Evolutionary conservation across 495 filamentous ascomycete species (phyloP).

Genomic region (Tuber melanosporum): DNA sequence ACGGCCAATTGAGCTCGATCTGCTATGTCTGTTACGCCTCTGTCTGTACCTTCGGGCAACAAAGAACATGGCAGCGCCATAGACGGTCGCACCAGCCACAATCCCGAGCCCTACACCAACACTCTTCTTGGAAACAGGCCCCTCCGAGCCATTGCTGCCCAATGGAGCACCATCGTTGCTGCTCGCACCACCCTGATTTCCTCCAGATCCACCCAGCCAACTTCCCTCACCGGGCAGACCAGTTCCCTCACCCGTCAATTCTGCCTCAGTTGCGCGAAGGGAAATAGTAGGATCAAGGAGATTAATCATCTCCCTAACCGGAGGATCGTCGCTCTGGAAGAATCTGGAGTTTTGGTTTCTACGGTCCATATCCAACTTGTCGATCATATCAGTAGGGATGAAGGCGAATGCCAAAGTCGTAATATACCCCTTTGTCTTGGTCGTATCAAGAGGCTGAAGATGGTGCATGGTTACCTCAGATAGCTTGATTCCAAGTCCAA

Average conservation of each 20-base stretch:
- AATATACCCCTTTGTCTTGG: slow-evolving; percentile 61
- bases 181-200: slow-evolving; percentile 43
- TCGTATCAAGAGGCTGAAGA: slow-evolving; percentile 73
- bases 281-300: slow-evolving; percentile 83
- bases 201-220: slow-evolving; percentile 25
- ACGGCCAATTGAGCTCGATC: slow-evolving; percentile 61
- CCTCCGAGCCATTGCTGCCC: slow-evolving; percentile 39
- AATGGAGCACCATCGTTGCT: slow-evolving; percentile 40
- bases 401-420: slow-evolving; percentile 73
- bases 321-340: slow-evolving; percentile 59
- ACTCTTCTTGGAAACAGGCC: slow-evolving; percentile 63
- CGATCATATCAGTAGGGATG: slow-evolving; percentile 61
- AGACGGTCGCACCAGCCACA: slow-evolving; percentile 74
- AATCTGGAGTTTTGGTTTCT: slow-evolving; percentile 60
- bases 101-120: slow-evolving; percentile 75
- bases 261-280: slow-evolving; percentile 54
- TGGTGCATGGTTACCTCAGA: slow-evolving; percentile 59
- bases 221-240: slow-evolving; percentile 13
- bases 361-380: slow-evolving; percentile 57
- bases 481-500: slow-evolving; percentile 52
- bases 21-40: slow-evolving; percentile 70
- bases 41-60: slow-evolving; percentile 89
- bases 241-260: slow-evolving; percentile 21
- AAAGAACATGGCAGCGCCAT: slow-evolving; percentile 98
- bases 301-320: slow-evolving; percentile 61